Evolutionary conservation across 495 filamentous ascomycete genomes (phyloP), one percentile per base, ranked within the genome.

Genomic region (Hypoxylon cercidicola): DNA sequence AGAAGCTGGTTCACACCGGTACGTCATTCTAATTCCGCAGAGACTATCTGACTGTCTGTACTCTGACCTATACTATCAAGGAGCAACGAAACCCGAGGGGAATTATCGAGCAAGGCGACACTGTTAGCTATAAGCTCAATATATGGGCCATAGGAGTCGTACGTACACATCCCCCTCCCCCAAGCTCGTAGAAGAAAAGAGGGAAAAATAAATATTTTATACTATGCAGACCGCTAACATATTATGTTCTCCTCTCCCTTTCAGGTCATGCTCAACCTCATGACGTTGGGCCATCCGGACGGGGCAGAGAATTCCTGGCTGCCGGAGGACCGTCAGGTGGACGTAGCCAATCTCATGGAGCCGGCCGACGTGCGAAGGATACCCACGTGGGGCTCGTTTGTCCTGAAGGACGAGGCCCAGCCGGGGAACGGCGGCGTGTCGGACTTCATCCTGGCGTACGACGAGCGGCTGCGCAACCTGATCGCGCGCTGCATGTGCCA

Each of bases 101-200:
- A 0, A 0, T 10, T 0, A 8, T 44, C 25, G 3, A 1, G 9
- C 11, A 28, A 11, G 0, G 4, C 3, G 2, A 9, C 0, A 12
- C 12, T 16, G 16, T 55, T 41, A 43, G 43, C 5, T 10, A 21
- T 7, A 11, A 34, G 19, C 6, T 62, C 3, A 63, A 63, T 20
- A 18, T 63, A 18, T 63, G 60, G 60, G 60, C 51, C 21, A 51
- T 63, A 50, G 60, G 60, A 19, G 1, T 63, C 4, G 60, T 63
- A 63, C n/a, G 60, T 56, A 55, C 25, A 35, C 12, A 11, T 12
- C 13, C 11, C 10, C 11, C 13, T 11, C 34, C 34, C 13, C 34
- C 3, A 2, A 37, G 11, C 34, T 12, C n/a, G n/a, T n/a, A n/a
- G n/a, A n/a, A n/a, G n/a, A n/a, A n/a, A n/a, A n/a, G n/a, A n/a